A percentile compares a stretch with the other conserved stretches of the same genome.
phyloP scores from a whole-genome alignment of 164 flowering plant genomes.

The Malania oleifera region DNA sequence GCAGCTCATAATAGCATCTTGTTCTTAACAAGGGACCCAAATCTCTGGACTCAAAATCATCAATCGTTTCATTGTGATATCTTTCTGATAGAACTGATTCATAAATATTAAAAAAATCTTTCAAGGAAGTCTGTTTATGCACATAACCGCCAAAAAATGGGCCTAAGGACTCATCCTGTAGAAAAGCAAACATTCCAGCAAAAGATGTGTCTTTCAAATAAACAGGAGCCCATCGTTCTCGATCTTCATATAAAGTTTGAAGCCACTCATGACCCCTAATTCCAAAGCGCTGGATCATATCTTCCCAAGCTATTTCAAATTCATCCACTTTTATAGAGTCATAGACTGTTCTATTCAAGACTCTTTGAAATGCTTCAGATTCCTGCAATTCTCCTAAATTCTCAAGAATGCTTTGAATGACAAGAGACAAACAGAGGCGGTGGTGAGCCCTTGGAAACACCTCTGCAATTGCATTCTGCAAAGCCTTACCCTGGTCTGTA shows the following conservation, averaged over 20 bases:
- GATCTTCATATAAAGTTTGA: constrained; percentile 45
- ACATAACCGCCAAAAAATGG: constrained; percentile 58
- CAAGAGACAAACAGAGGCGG: constrained; percentile 42
- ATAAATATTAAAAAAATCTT: constrained; percentile 61
- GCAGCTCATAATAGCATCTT: constrained; percentile 38
- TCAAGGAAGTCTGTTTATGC: constrained; percentile 56
- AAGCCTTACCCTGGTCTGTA: constrained; percentile 42
- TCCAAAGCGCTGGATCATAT: constrained; percentile 51
- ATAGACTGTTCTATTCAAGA: constrained; percentile 40
- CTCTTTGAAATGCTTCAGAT: constrained; percentile 43
- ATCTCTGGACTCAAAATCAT: constrained; percentile 39
- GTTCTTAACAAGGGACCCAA: constrained; percentile 27
- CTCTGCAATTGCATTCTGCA: constrained; percentile 46
- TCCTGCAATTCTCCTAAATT: constrained; percentile 52
- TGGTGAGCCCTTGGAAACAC: constrained; percentile 61
- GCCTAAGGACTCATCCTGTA: constrained; percentile 34
- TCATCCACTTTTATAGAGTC: constrained; percentile 46
- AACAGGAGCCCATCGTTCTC: constrained; percentile 65
- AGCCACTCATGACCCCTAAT: constrained; percentile 63
- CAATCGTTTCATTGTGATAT: constrained; percentile 43
- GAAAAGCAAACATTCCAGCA: constrained; percentile 52
- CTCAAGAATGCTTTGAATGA: constrained; percentile 53
- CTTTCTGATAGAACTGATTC: constrained; percentile 53
- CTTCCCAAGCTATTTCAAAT: constrained; percentile 65
- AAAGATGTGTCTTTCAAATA: constrained; percentile 54